These are phyloP conservation scores for Acer saccharum DNA, from an alignment of 345 rosid species.

Conservation along the genomic window DNA sequence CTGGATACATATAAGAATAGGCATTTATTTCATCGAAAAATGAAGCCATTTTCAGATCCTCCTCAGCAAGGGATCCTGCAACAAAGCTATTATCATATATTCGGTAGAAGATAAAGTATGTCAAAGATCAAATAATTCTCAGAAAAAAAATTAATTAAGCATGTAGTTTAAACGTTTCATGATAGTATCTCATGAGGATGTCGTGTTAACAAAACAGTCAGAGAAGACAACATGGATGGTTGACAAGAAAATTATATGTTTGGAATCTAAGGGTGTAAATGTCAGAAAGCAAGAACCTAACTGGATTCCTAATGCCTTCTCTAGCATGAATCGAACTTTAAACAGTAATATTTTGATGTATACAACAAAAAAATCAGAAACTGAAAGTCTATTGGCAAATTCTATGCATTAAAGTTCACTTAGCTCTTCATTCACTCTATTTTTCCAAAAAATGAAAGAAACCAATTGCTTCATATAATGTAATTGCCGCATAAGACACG, in stretches of 20 bases:
- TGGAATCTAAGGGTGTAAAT: neutral
- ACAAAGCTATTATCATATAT: constrained; percentile 16
- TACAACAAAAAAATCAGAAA: neutral
- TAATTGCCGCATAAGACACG: neutral
- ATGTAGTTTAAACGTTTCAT: neutral
- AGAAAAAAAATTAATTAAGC: neutral
- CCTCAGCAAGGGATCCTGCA: constrained; percentile 60
- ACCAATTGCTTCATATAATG: neutral
- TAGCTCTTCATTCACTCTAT: neutral
- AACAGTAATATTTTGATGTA: neutral
- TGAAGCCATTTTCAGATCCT: constrained; percentile 60
- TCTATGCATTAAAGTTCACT: neutral
- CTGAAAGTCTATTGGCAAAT: neutral
- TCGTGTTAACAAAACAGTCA: neutral
- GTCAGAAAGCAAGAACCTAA: neutral
- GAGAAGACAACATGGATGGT: neutral
- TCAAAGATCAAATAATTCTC: neutral
- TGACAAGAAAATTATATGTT: neutral
- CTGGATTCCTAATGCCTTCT: neutral
- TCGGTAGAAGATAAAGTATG: neutral
- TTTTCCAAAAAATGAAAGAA: neutral
- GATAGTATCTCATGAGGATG: neutral
- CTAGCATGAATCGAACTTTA: neutral
- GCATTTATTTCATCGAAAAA: constrained; percentile 82
- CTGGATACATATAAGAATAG: constrained; percentile 74